These are phyloP conservation scores for Lanmaoa pseudosensibilis DNA, from an alignment of 768 basidiomycete genomes.

Conservation along the genomic window DNA sequence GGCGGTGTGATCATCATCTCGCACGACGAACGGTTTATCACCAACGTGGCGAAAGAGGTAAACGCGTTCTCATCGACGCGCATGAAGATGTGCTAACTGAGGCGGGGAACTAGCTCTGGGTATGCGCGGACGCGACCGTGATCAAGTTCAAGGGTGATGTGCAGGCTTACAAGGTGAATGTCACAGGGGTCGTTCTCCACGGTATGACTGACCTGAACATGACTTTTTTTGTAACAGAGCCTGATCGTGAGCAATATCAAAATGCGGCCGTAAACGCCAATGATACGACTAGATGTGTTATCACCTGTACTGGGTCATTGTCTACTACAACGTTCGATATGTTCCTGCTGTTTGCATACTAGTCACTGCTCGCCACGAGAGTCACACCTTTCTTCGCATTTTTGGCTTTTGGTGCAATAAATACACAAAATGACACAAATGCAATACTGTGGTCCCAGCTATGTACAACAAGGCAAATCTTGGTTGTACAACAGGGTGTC, in stretches of 20 bases:
- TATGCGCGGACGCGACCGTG: slow-evolving; percentile 82
- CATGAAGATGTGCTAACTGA: slow-evolving; percentile 1
- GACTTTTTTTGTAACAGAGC: slow-evolving; percentile 43
- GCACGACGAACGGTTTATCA: slow-evolving; percentile 96
- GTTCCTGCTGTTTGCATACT: no score
- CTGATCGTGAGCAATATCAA: slow-evolving; percentile 76
- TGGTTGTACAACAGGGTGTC: no score
- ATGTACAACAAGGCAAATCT: not conserved
- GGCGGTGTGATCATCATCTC: slow-evolving; percentile 92
- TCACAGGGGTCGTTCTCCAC: not conserved
- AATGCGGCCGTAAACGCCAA: slow-evolving; percentile 42
- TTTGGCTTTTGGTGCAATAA: not conserved
- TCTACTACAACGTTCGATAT: not conserved
- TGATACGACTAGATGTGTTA: not conserved
- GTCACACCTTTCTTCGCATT: not conserved
- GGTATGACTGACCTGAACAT: slow-evolving; percentile 7
- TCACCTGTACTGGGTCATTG: not conserved
- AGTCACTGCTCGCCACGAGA: not conserved
- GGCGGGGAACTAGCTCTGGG: slow-evolving; percentile 68
- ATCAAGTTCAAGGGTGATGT: slow-evolving; percentile 88
- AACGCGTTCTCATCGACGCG: not conserved
- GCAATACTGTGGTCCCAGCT: not conserved
- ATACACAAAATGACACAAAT: not conserved
- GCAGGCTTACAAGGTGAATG: slow-evolving; percentile 79
- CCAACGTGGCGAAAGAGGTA: slow-evolving; percentile 83